A percentile compares a stretch with the other conserved stretches of the same genome.
These are phyloP conservation scores for Penicillium diatomitis DNA, from an alignment of 495 filamentous ascomycete genomes.

Conservation along the genomic window DNA sequence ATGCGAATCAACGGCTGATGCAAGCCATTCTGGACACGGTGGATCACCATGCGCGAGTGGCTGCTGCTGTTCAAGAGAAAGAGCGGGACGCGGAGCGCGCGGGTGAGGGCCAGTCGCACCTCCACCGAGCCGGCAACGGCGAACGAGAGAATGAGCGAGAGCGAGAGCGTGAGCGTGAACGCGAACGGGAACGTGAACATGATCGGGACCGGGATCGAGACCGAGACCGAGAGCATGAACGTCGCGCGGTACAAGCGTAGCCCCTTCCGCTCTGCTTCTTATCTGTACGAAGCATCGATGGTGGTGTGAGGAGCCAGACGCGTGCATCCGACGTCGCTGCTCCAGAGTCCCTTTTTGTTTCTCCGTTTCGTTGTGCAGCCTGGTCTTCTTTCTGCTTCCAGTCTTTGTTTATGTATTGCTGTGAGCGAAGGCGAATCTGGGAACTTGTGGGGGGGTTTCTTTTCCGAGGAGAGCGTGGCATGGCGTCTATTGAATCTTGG, in stretches of 20 bases:
- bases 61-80: constrained; percentile 26
- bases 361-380: not conserved
- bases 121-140: not conserved
- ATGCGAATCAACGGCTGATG: constrained; percentile 38
- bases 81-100: constrained; percentile 18
- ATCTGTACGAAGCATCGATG: not conserved
- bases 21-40: constrained; percentile 40
- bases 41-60: constrained; percentile 31
- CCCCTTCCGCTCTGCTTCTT: not conserved
- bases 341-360: not conserved
- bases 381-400: too few species aligned
- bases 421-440: too few species aligned
- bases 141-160: constrained; percentile 8
- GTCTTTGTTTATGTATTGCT: too few species aligned
- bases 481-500: too few species aligned
- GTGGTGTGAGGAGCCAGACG: not conserved
- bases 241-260: constrained; percentile 12
- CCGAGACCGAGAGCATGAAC: constrained; percentile 23
- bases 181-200: constrained; percentile 11
- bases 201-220: constrained; percentile 16
- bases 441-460: too few species aligned
- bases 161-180: constrained; percentile 7
- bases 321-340: not conserved
- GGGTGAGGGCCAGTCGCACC: not conserved
- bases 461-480: too few species aligned